phyloP scores from a whole-genome alignment of 73 alveolate species.

The Tetrahymena thermophila region DNA sequence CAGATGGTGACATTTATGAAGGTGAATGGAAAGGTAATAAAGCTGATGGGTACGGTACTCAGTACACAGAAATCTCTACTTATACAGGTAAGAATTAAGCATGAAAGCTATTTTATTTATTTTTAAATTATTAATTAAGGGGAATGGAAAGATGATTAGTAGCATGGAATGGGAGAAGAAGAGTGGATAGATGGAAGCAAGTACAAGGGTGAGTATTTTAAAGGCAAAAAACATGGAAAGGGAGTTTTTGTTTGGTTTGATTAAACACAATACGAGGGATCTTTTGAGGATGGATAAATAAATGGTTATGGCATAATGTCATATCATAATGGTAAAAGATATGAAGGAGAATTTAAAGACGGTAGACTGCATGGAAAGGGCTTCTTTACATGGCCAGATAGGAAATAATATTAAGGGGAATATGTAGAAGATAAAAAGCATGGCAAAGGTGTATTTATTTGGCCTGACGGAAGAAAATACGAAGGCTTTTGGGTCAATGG shows the following conservation, averaged over 20 bases:
- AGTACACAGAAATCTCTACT: not conserved
- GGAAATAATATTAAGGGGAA: conserved; percentile 57
- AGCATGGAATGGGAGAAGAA: conserved; percentile 37
- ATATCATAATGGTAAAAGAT: conserved; percentile 26
- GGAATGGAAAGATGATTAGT: conserved; percentile 12
- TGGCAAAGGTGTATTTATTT: conserved; percentile 51
- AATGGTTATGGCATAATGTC: conserved; percentile 28
- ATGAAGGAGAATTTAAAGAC: conserved; percentile 34
- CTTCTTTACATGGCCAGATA: conserved; percentile 57
- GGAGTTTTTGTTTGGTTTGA: conserved; percentile 32
- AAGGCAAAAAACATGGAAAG: conserved; percentile 4
- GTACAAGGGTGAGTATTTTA: conserved; percentile 4
- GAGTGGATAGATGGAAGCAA: conserved; percentile 8
- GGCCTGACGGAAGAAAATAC: conserved; percentile 57
- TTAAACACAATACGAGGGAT: conserved; percentile 30
- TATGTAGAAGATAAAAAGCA: conserved; percentile 59
- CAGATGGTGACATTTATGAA: conserved; percentile 3
- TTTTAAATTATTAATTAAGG: not conserved
- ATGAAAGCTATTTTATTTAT: not conserved
- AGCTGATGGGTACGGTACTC: not conserved
- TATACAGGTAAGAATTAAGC: not conserved
- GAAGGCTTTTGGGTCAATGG: conserved; percentile 59
- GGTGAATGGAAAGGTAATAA: not conserved
- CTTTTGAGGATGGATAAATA: conserved; percentile 19
- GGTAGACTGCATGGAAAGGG: conserved; percentile 50